Base-by-base conservation (phyloP, 2,329 filamentous ascomycete species). In the Fusarium sororula region DNA sequence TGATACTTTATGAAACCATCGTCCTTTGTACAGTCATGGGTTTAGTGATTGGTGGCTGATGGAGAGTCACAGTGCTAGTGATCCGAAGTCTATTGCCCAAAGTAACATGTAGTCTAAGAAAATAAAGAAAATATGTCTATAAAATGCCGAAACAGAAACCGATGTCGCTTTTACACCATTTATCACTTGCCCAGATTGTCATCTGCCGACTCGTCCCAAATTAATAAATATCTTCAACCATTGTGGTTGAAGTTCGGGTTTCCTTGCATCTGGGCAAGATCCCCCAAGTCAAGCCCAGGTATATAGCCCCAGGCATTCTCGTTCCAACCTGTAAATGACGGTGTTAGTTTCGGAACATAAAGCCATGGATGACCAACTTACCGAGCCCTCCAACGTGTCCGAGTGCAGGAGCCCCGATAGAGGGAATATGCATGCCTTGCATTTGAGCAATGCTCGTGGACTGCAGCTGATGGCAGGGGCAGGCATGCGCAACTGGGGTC, bases 401-500 rank as follows among this genome's bases (percentile, higher is more conserved):
- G 17, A 15, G 3, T 2, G 6, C 6, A 3, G 12, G n/a, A 3
- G 9, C 13, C 3, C 30, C n/a, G 5, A 53, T 26, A 20, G 30
- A 24, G 12, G 17, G 12, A 18, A 53, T 35, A 15, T 24, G 48
- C 8, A 35, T 20, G 30, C 17, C 17, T 14, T 32, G 48, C 17
- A 50, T 50, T 9, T 51, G 48, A n/a, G 22, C 15, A 18, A 51
- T 18, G 11, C 8, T 32, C 11, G 11, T 8, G 0, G 22, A 15
- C 5, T 24, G 48, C 9, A 24, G 7, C 22, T 24, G 30, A 24
- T 35, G 30, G n/a, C 48, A 51, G 6, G 12, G 22, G 6, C 8
- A 51, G 17, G 48, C 4, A 24, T 51, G 17, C 8, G 17, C 12
- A 20, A 18, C 48, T 20, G 48, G 12, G 2, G 12, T 6, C 9